Evolutionary conservation across 176 grass and related monocot genomes (phyloP).

Genomic region (Aegilops speltoides): DNA sequence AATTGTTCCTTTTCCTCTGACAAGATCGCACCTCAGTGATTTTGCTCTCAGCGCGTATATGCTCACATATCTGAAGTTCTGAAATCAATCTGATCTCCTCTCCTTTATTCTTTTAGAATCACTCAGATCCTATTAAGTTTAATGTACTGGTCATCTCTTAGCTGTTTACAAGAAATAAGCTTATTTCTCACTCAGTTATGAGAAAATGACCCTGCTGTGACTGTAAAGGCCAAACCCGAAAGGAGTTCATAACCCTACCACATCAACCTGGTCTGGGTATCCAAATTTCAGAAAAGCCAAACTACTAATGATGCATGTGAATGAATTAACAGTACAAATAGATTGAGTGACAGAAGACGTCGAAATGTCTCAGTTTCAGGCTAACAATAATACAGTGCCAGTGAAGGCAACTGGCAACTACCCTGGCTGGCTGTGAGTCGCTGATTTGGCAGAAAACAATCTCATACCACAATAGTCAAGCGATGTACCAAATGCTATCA

Average conservation of each 20-base stretch:
- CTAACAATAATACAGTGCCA: slow-evolving; percentile 20
- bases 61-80: not conserved
- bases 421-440: not conserved
- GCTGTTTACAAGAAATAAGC: not conserved
- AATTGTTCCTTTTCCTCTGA: not conserved
- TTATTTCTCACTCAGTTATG: not conserved
- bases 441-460: not conserved
- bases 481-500: slow-evolving; percentile 4
- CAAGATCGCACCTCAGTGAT: not conserved
- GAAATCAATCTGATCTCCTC: not conserved
- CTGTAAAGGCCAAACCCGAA: not conserved
- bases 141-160: not conserved
- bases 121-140: not conserved
- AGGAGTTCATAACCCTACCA: not conserved
- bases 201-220: not conserved
- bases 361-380: slow-evolving; percentile 18
- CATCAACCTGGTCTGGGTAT: not conserved
- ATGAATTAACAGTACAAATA: not conserved
- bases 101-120: not conserved
- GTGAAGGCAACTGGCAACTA: slow-evolving; percentile 20
- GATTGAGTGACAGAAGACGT: not conserved
- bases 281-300: slow-evolving; percentile 15
- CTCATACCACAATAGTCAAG: slow-evolving; percentile 19
- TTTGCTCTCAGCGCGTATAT: not conserved
- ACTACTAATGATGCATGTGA: not conserved